Percentiles rank a stretch among this genome's conserved stretches.
Conservation (phyloP, 805 yeast genomes). For the Soucietia sequanensis region DNA sequence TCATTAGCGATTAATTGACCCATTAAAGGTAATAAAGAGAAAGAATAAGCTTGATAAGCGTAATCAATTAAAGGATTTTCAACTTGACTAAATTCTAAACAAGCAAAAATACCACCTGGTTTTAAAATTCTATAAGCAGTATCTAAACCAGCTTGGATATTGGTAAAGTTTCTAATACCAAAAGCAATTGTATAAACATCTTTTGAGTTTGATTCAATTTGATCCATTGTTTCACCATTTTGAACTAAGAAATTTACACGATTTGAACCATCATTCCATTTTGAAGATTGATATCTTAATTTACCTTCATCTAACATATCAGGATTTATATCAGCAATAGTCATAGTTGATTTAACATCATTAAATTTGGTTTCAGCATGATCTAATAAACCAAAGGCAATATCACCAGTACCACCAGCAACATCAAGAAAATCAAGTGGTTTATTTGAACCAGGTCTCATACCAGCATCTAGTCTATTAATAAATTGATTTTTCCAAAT, state of each 20-base stretch:
- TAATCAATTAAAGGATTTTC: slow-evolving; percentile 73
- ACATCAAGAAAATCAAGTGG: slow-evolving; percentile 91
- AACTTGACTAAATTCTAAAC: slow-evolving; percentile 92
- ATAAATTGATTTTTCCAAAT: slow-evolving; percentile 94
- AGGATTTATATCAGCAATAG: slow-evolving; percentile 90
- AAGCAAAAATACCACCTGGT: slow-evolving; percentile 98
- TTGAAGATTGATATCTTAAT: slow-evolving; percentile 59
- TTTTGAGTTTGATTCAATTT: slow-evolving; percentile 80
- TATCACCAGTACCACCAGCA: slow-evolving; percentile 99
- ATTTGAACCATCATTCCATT: slow-evolving; percentile 56
- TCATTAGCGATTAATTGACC: slow-evolving; percentile 96
- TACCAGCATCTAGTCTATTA: slow-evolving; percentile 85
- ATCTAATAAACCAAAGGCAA: slow-evolving; percentile 91
- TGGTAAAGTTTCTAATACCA: slow-evolving; percentile 95
- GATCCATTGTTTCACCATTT: slow-evolving; percentile 87
- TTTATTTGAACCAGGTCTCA: slow-evolving; percentile 74
- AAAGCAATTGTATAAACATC: slow-evolving; percentile 96
- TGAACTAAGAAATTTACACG: slow-evolving; percentile 83
- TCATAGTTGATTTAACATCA: slow-evolving; percentile 77
- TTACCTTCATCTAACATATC: slow-evolving; percentile 96
- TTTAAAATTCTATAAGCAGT: slow-evolving; percentile 95
- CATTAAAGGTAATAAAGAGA: slow-evolving; percentile 84
- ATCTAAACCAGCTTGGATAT: slow-evolving; percentile 87
- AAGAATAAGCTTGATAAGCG: slow-evolving; percentile 84
- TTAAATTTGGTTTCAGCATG: slow-evolving; percentile 80